phyloP scores from a whole-genome alignment of 2,329 filamentous ascomycete species.

The Didymella keratinophila region DNA sequence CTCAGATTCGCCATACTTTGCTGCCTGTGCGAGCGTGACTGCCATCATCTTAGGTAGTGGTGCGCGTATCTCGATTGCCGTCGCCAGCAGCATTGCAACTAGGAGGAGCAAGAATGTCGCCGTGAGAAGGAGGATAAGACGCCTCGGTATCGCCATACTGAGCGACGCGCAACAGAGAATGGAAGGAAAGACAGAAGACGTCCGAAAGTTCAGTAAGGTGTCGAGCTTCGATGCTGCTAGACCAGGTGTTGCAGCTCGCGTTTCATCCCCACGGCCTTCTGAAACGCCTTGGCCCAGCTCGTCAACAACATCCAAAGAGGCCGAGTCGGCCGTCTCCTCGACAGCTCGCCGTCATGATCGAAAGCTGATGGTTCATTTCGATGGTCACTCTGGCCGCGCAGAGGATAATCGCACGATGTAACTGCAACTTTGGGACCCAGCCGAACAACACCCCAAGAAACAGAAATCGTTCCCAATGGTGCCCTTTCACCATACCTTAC shows the following conservation, averaged over 20 bases:
- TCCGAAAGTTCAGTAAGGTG: background rate
- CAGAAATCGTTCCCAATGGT: no score
- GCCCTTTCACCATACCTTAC: background rate
- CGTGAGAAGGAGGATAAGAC: conserved; percentile 33
- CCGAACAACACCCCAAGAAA: no score
- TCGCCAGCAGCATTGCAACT: conserved; percentile 40
- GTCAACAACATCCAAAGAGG: background rate
- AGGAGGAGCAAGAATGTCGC: conserved; percentile 40
- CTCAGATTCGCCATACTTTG: conserved; percentile 30
- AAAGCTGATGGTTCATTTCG: background rate
- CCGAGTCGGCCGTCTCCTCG: background rate
- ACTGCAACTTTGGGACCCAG: no score
- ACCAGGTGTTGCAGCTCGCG: conserved; percentile 26
- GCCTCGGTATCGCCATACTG: conserved; percentile 33
- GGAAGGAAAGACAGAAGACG: background rate
- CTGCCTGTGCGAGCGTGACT: conserved; percentile 38
- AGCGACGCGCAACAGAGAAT: background rate
- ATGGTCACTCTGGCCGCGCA: background rate
- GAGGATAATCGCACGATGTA: background rate
- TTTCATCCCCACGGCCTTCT: conserved; percentile 29
- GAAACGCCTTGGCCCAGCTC: conserved; percentile 17
- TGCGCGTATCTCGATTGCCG: conserved; percentile 40
- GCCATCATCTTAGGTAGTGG: conserved; percentile 34
- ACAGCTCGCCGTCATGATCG: background rate
- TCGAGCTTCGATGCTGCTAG: conserved; percentile 12